A percentile compares a stretch with the other conserved stretches of the same genome.
Conservation (phyloP, 1,284 basidiomycete species). For the Cutaneotrichosporon spelunceum region DNA sequence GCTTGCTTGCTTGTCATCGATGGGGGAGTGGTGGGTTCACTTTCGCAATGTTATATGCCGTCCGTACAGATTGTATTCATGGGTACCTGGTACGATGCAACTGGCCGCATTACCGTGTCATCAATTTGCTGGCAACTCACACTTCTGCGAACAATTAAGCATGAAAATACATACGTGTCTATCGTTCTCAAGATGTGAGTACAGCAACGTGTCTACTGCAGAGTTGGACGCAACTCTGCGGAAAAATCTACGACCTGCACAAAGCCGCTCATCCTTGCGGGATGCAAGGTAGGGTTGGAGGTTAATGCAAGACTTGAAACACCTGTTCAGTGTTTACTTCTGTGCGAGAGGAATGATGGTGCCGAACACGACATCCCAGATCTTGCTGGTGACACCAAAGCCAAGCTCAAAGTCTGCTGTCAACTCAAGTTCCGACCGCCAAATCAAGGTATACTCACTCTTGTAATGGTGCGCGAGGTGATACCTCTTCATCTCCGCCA, state of each 20-base stretch:
- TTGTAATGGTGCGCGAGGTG: slow-evolving; percentile 98
- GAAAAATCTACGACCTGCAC: background rate
- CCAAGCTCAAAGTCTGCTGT: slow-evolving; percentile 82
- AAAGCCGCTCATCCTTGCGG: background rate
- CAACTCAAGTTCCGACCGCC: slow-evolving; percentile 9
- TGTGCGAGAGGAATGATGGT: slow-evolving; percentile 59
- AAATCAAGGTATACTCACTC: slow-evolving; percentile 51
- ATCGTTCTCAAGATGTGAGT: background rate
- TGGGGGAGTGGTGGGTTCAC: no score
- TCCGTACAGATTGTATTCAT: background rate
- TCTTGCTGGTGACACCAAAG: slow-evolving; percentile 92
- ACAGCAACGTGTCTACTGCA: background rate
- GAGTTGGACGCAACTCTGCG: background rate
- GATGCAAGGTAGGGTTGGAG: background rate
- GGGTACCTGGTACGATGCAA: no score
- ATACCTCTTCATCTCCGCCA: slow-evolving; percentile 92
- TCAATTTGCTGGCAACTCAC: no score
- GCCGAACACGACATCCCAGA: slow-evolving; percentile 93
- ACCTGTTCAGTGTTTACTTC: slow-evolving; percentile 3
- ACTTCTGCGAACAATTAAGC: background rate
- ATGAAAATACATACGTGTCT: background rate
- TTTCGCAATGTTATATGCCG: no score
- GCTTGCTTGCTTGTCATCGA: no score
- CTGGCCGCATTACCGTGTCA: no score
- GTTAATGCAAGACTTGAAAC: background rate